Conservation (phyloP, 305 asterid genomes). For the Caryopteris hybrid region DNA sequence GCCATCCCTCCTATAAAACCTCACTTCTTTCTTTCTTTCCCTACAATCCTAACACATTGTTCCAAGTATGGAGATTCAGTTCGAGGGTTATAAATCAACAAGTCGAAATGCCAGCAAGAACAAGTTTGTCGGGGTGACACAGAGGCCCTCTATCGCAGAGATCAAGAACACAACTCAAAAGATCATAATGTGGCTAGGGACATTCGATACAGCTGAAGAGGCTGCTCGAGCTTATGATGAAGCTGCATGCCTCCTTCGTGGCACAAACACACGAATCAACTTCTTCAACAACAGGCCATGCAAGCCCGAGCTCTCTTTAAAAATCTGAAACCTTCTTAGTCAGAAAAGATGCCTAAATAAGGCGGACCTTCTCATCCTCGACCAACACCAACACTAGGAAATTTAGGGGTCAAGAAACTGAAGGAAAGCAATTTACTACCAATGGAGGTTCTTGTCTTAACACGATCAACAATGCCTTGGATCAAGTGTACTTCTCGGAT, state of each 20-base stretch:
- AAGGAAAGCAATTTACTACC: not conserved
- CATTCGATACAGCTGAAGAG: conserved; percentile 74
- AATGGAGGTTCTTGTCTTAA: not conserved
- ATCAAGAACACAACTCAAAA: conserved; percentile 80
- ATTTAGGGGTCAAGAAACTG: too few relatives aligned
- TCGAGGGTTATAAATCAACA: conserved; percentile 26
- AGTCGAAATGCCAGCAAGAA: conserved; percentile 18
- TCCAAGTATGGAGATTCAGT: conserved; percentile 38
- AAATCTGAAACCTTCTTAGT: conserved; percentile 61
- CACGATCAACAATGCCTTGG: not conserved
- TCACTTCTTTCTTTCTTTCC: not conserved
- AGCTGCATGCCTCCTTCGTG: conserved; percentile 74
- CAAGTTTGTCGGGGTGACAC: conserved; percentile 74
- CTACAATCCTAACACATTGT: not conserved
- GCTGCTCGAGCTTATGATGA: conserved; percentile 81
- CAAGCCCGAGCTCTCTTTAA: conserved; percentile 58
- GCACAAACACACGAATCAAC: conserved; percentile 65
- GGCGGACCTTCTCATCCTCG: conserved; percentile 10
- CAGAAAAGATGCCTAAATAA: conserved; percentile 50
- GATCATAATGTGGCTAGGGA: conserved; percentile 82
- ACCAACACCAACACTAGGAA: not conserved
- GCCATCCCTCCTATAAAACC: conserved; percentile 14
- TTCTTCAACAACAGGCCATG: conserved; percentile 49
- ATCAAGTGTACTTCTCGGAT: conserved; percentile 23
- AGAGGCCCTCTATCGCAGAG: conserved; percentile 78